These are phyloP conservation scores for Penicillium sp. DNA, from an alignment of 2,329 filamentous ascomycete species.

Conservation along the genomic window DNA sequence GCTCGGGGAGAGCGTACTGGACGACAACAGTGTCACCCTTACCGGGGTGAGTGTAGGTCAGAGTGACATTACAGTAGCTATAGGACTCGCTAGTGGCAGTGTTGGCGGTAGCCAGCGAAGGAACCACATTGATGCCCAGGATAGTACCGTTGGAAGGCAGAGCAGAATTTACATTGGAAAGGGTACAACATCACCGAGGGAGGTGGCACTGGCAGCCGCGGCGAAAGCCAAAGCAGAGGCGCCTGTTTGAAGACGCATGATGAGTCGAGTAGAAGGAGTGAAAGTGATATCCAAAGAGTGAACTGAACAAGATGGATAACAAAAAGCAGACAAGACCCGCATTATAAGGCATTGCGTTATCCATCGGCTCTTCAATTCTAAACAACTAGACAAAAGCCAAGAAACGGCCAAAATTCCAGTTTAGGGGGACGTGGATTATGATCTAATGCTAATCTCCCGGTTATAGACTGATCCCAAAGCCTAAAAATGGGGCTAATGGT, in stretches of 20 bases:
- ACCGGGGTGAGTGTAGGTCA: slow-evolving; percentile 45
- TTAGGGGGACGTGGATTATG: neutral
- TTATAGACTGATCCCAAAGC: slow-evolving; percentile 1
- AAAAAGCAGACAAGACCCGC: neutral
- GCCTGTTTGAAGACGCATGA: slow-evolving; percentile 25
- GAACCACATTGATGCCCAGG: slow-evolving; percentile 42
- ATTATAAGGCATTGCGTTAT: neutral
- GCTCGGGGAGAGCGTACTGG: slow-evolving; percentile 38
- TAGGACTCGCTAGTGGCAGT: slow-evolving; percentile 27
- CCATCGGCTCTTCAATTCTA: neutral
- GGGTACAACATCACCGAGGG: slow-evolving; percentile 46
- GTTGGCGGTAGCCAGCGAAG: slow-evolving; percentile 43
- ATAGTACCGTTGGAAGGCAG: slow-evolving; percentile 46
- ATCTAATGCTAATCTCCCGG: slow-evolving; percentile 12
- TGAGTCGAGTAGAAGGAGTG: slow-evolving; percentile 3
- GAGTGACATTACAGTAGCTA: slow-evolving; percentile 45
- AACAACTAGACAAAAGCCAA: neutral
- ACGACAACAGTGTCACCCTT: slow-evolving; percentile 40
- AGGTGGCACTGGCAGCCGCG: slow-evolving; percentile 32
- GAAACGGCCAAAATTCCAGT: slow-evolving; percentile 3
- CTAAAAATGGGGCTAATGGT: slow-evolving; percentile 1
- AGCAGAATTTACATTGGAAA: slow-evolving; percentile 44
- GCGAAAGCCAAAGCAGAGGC: slow-evolving; percentile 22
- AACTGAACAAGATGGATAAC: neutral
- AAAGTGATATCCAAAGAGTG: neutral